Percentiles rank a stretch among this genome's conserved stretches.
Evolutionary conservation across 257 asterid species (phyloP).

Genomic region (Solanum chmielewskii): DNA sequence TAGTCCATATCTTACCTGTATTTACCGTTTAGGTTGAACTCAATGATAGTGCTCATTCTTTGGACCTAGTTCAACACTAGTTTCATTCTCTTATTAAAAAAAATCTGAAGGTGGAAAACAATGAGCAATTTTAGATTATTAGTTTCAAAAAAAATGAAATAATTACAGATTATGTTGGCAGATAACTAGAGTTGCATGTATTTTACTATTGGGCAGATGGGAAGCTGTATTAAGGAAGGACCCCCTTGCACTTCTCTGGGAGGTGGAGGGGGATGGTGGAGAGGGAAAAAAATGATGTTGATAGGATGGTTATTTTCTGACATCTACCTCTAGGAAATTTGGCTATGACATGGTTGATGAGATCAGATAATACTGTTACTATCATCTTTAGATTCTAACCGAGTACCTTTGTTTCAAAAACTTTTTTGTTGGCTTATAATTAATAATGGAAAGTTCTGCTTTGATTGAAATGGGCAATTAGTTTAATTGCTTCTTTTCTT

Average conservation of each 20-base stretch:
- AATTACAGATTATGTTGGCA: not conserved
- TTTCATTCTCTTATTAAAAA: not conserved
- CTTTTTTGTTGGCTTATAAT: not conserved
- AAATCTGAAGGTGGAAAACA: not conserved
- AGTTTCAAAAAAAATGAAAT: not conserved
- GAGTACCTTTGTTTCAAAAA: not conserved
- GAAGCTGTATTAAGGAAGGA: not conserved
- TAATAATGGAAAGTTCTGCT: not conserved
- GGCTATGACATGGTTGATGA: not conserved
- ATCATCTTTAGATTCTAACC: not conserved
- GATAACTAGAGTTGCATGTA: not conserved
- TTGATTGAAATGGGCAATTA: not conserved
- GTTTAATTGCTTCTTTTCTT: not conserved
- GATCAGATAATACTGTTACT: not conserved
- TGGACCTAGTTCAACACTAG: not conserved
- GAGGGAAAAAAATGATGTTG: not conserved
- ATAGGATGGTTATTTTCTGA: not conserved
- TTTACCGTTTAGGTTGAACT: not conserved
- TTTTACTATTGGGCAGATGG: not conserved
- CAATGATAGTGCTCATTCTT: not conserved
- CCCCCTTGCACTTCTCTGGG: not conserved
- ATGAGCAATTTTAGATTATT: not conserved
- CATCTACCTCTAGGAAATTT: not conserved
- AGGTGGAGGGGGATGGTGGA: not conserved
- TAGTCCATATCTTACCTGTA: not conserved